Percentiles rank a stretch among this genome's conserved stretches.
Evolutionary conservation across 441 rosid genomes (phyloP).

Genomic region (Codiaeum variegatum): DNA sequence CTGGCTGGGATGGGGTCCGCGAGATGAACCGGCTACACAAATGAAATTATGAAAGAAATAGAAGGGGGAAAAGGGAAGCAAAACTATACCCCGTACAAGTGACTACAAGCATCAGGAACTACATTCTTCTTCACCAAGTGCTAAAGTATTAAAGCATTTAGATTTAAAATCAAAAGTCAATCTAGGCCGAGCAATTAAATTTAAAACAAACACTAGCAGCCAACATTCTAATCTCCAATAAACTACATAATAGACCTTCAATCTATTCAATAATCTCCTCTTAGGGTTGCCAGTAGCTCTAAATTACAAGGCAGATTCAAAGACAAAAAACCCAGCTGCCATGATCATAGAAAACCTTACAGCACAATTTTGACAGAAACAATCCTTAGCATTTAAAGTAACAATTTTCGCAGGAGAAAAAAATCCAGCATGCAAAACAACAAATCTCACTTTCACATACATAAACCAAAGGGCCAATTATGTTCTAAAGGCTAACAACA

Average conservation of each 20-base stretch:
- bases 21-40: neutral
- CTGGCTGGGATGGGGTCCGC: neutral
- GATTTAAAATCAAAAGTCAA: conserved; percentile 1
- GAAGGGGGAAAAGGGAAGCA: neutral
- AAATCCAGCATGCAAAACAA: neutral
- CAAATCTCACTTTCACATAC: neutral
- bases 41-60: neutral
- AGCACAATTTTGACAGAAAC: neutral
- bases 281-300: neutral
- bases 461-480: neutral
- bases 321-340: neutral
- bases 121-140: neutral
- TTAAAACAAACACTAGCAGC: neutral
- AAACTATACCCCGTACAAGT: neutral
- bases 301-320: neutral
- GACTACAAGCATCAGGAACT: neutral
- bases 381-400: neutral
- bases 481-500: neutral
- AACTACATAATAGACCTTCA: neutral
- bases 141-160: neutral
- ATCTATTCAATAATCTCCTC: neutral
- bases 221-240: conserved; percentile 2
- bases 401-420: conserved; percentile 4
- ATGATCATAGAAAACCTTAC: neutral
- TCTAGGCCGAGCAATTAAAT: neutral